A percentile compares a stretch with the other conserved stretches of the same genome.
Conservation (phyloP, 495 filamentous ascomycete species). For the Tuber magnatum region DNA sequence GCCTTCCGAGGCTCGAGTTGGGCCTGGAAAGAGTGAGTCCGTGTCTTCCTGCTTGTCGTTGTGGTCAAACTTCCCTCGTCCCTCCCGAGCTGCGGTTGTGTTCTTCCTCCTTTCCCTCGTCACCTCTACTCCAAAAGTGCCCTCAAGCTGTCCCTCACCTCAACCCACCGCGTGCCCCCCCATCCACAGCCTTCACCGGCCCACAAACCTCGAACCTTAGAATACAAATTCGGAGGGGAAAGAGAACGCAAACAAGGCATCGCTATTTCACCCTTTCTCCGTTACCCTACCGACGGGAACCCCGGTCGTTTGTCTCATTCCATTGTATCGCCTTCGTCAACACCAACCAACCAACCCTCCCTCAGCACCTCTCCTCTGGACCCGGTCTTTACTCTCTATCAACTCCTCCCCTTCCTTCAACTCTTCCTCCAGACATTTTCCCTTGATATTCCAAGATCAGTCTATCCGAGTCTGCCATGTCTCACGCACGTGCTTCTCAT, state of each 20-base stretch:
- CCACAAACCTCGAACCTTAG: neutral
- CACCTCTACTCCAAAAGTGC: neutral
- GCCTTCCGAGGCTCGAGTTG: neutral
- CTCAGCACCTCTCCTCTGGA: conserved; percentile 9
- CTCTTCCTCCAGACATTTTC: neutral
- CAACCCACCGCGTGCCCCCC: neutral
- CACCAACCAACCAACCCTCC: neutral
- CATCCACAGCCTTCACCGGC: neutral
- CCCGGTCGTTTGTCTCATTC: neutral
- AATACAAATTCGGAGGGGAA: neutral
- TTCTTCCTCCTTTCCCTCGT: neutral
- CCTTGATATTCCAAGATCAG: conserved; percentile 14
- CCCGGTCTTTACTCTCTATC: conserved; percentile 7
- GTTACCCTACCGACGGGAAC: neutral
- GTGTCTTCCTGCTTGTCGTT: neutral
- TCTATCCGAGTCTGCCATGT: conserved; percentile 33
- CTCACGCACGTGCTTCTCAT: conserved; percentile 40
- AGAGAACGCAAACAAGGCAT: neutral
- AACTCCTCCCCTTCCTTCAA: conserved; percentile 3
- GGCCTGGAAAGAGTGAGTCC: neutral
- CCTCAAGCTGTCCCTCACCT: neutral
- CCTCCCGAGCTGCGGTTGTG: neutral
- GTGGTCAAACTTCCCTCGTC: neutral
- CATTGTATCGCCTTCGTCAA: neutral
- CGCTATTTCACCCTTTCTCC: neutral